Percentiles rank a stretch among this genome's conserved stretches.
These are phyloP conservation scores for Paramecium tetraurelia DNA, from an alignment of 73 alveolate species.

Conservation along the genomic window DNA sequence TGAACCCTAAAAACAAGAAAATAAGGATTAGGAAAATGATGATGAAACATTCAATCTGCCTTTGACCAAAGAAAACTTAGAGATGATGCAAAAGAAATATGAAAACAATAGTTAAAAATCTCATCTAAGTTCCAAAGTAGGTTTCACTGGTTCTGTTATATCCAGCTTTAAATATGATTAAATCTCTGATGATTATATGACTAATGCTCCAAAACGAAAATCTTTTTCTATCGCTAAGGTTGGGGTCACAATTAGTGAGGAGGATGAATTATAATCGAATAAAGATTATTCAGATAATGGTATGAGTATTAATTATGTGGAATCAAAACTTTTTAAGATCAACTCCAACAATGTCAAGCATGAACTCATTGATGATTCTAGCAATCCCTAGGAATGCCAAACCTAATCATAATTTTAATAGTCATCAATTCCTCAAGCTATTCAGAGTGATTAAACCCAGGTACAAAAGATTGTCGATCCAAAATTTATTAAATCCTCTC, in stretches of 20 bases:
- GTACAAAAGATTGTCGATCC: background rate
- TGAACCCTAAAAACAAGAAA: background rate
- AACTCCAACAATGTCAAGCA: background rate
- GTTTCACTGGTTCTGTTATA: background rate
- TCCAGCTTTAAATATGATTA: constrained; percentile 28
- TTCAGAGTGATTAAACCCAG: background rate
- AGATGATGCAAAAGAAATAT: constrained; percentile 40
- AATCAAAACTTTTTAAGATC: background rate
- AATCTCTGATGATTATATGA: constrained; percentile 3
- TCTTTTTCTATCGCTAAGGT: background rate
- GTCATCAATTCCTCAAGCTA: background rate
- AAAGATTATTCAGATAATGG: constrained; percentile 1
- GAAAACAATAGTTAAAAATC: constrained; percentile 24
- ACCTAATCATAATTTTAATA: background rate
- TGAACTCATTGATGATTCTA: background rate
- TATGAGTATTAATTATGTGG: background rate
- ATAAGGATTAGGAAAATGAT: background rate
- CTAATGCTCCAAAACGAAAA: constrained; percentile 15
- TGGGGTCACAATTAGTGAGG: constrained; percentile 17
- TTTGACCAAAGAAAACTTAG: constrained; percentile 28
- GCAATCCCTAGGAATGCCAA: background rate
- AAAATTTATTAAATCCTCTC: background rate
- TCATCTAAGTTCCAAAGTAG: background rate
- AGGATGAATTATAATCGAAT: constrained; percentile 4
- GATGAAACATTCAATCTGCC: background rate